Conservation (phyloP, 306 rosid genomes). For the Notholithocarpus densiflorus region DNA sequence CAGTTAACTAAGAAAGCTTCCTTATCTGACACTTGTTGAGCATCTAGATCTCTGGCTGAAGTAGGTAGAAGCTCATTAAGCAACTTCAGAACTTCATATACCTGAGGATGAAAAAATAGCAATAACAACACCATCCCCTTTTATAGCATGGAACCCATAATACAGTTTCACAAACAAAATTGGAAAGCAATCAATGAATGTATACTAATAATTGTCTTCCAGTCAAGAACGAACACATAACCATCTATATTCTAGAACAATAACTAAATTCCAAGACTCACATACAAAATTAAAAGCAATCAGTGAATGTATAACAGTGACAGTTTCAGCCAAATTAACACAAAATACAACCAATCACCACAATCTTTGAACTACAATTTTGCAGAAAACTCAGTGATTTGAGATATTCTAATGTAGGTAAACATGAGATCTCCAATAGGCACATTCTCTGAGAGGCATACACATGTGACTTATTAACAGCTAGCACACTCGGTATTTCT, state of each 20-base stretch:
- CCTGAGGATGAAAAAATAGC: constrained; percentile 39
- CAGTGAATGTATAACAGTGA: too few species aligned
- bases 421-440: background rate
- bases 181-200: background rate
- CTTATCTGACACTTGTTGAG: constrained; percentile 48
- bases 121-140: background rate
- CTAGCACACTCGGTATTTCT: background rate
- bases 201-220: background rate
- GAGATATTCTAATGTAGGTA: background rate
- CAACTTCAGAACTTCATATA: constrained; percentile 78
- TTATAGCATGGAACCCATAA: background rate
- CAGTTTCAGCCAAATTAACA: background rate
- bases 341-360: background rate
- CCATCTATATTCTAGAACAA: background rate
- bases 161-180: background rate
- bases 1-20: constrained; percentile 55
- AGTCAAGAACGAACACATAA: background rate
- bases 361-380: background rate
- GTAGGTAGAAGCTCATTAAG: constrained; percentile 85
- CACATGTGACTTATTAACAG: background rate
- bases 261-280: background rate
- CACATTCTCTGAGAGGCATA: background rate
- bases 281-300: background rate
- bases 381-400: background rate
- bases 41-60: constrained; percentile 50